A percentile compares a stretch with the other conserved stretches of the same genome.
phyloP scores from a whole-genome alignment of 2,329 filamentous ascomycete species.

The Botryotinia calthae region DNA sequence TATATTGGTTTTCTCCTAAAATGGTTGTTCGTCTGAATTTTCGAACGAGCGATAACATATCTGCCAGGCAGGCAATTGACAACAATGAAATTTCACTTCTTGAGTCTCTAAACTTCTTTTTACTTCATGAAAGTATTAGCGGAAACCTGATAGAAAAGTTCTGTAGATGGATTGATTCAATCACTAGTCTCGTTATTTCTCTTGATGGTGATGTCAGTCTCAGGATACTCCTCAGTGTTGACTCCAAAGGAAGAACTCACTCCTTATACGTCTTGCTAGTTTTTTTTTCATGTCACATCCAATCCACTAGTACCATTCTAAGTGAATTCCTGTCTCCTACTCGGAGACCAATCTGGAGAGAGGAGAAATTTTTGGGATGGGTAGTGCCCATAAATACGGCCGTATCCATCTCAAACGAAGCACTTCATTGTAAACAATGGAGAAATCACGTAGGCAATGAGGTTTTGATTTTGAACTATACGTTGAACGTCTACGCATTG shows the following conservation, averaged over 20 bases:
- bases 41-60: too few relatives aligned
- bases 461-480: background rate
- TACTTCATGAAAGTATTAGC: too few relatives aligned
- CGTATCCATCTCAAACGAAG: background rate
- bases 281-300: fast-evolving
- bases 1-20: fast-evolving
- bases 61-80: too few relatives aligned
- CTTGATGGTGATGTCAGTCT: too few relatives aligned
- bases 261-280: background rate
- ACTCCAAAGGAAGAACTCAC: background rate
- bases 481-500: background rate
- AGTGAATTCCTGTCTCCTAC: fast-evolving
- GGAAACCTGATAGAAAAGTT: too few relatives aligned
- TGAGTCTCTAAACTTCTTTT: background rate
- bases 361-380: background rate
- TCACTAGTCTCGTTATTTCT: too few relatives aligned
- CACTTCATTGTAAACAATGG: background rate
- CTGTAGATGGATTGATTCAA: too few relatives aligned
- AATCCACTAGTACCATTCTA: fast-evolving
- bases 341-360: background rate
- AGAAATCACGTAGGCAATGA: too few relatives aligned
- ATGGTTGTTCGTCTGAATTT: background rate
- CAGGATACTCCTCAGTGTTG: background rate
- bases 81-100: too few relatives aligned
- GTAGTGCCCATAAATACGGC: background rate